Evolutionary conservation across 2,329 filamentous ascomycete genomes (phyloP).

Genomic region (Peltaster fructicola): DNA sequence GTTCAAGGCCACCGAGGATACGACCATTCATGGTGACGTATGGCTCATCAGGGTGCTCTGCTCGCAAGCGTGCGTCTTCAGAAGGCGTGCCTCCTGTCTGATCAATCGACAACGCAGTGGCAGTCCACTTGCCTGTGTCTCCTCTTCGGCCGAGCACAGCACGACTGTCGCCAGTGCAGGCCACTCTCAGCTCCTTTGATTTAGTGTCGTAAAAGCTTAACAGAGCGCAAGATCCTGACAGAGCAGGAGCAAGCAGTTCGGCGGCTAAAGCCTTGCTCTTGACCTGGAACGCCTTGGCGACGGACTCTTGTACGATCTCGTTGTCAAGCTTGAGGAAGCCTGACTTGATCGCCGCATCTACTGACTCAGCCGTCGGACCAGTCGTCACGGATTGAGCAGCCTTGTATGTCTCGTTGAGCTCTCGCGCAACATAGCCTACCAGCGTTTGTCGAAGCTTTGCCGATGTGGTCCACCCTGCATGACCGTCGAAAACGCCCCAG

Average conservation of each 20-base stretch:
- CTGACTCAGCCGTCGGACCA: slow-evolving; percentile 58
- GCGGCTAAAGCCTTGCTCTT: slow-evolving; percentile 83
- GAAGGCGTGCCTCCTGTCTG: slow-evolving; percentile 82
- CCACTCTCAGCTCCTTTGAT: slow-evolving; percentile 75
- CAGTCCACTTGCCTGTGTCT: slow-evolving; percentile 73
- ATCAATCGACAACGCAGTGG: slow-evolving; percentile 75
- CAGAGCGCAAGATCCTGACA: slow-evolving; percentile 93
- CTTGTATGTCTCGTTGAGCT: slow-evolving; percentile 85
- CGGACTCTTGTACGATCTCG: slow-evolving; percentile 86
- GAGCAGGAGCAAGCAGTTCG: slow-evolving; percentile 75
- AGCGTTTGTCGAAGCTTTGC: slow-evolving; percentile 85
- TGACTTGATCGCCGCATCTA: slow-evolving; percentile 81
- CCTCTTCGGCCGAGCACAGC: slow-evolving; percentile 75
- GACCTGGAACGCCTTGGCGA: slow-evolving; percentile 75
- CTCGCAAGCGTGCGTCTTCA: slow-evolving; percentile 66
- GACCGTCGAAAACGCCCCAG: slow-evolving; percentile 97
- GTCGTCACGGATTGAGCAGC: slow-evolving; percentile 42
- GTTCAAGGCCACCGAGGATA: slow-evolving; percentile 80
- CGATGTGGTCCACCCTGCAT: slow-evolving; percentile 96
- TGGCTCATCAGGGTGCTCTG: slow-evolving; percentile 75
- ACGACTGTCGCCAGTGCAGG: slow-evolving; percentile 90
- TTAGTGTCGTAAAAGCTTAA: slow-evolving; percentile 89
- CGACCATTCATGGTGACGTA: slow-evolving; percentile 77
- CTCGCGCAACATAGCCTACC: slow-evolving; percentile 80
- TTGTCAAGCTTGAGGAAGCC: slow-evolving; percentile 79